A percentile compares a stretch with the other conserved stretches of the same genome.
Evolutionary conservation across 2,329 filamentous ascomycete genomes (phyloP).

Genomic region (Pyricularia pennisetigena): DNA sequence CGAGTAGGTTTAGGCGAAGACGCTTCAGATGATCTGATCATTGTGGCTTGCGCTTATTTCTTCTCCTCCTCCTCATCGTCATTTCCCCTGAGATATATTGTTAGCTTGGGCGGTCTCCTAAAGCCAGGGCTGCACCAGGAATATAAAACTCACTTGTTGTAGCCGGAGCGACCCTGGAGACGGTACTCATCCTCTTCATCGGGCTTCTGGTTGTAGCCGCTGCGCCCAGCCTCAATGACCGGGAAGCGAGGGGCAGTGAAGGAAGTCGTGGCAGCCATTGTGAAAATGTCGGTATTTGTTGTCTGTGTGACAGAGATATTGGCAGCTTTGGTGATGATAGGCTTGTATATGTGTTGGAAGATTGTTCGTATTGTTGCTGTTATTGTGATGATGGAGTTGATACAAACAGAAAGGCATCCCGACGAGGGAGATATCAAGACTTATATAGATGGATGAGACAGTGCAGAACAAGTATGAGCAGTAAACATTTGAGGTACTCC

Average conservation of each 20-base stretch:
- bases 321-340: not conserved
- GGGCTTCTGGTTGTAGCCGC: constrained; percentile 29
- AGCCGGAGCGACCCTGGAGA: constrained; percentile 34
- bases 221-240: constrained; percentile 26
- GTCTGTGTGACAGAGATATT: not conserved
- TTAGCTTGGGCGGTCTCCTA: not conserved
- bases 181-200: constrained; percentile 21
- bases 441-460: constrained; percentile 7
- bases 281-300: constrained; percentile 13
- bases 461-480: not conserved
- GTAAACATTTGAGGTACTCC: not conserved
- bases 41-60: not conserved
- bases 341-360: not conserved
- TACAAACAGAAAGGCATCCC: not conserved
- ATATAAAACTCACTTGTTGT: constrained; percentile 27
- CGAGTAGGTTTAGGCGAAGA: not conserved
- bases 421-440: not conserved
- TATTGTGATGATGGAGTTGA: not conserved
- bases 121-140: not conserved
- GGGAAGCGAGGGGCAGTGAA: constrained; percentile 24
- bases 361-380: constrained; percentile 6
- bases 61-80: constrained; percentile 25
- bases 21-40: not conserved
- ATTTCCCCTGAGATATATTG: constrained; percentile 7
- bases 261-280: constrained; percentile 27